Evolutionary conservation across 768 basidiomycete genomes (phyloP).

Genomic region (Rhodosporidiobolus odoratus): DNA sequence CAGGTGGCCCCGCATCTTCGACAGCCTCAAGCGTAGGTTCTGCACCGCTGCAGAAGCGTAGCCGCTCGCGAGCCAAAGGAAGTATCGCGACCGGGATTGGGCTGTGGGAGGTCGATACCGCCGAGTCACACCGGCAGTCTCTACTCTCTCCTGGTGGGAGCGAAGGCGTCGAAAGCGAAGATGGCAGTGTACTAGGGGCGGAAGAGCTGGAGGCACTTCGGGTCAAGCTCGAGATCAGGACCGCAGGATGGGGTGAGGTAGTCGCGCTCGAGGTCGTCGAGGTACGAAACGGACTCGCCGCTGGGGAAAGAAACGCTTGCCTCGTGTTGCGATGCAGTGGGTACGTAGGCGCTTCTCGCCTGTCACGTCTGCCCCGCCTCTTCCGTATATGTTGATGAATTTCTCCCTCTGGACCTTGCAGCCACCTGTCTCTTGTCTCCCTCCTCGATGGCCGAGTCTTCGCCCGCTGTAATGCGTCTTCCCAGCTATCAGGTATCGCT

Average conservation of each 20-base stretch:
- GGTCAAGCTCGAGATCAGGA: not conserved
- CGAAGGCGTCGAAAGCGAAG: not conserved
- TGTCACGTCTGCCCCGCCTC: not conserved
- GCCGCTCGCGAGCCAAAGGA: conserved; percentile 11
- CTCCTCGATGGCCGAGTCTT: conserved; percentile 10
- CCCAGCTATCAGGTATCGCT: not conserved
- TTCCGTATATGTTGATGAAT: not conserved
- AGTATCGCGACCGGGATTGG: conserved; percentile 36
- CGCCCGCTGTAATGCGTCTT: not conserved
- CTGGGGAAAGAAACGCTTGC: conserved; percentile 4
- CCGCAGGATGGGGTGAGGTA: conserved; percentile 10
- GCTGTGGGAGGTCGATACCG: conserved; percentile 22
- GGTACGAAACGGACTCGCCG: not conserved
- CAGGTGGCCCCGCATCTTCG: not conserved
- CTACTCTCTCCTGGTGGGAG: not conserved
- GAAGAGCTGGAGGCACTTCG: not conserved
- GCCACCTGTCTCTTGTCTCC: conserved; percentile 14
- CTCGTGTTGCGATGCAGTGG: conserved; percentile 7
- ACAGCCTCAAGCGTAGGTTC: not conserved
- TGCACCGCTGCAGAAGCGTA: not conserved
- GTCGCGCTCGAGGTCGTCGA: not conserved
- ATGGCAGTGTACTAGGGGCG: not conserved
- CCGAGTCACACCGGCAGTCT: not conserved
- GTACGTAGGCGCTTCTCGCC: not conserved
- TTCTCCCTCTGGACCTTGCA: not conserved